Percentiles rank a stretch among this genome's conserved stretches.
These are phyloP conservation scores for Suhomyces kunorum DNA, from an alignment of 1,139 yeast genomes.

Conservation along the genomic window DNA sequence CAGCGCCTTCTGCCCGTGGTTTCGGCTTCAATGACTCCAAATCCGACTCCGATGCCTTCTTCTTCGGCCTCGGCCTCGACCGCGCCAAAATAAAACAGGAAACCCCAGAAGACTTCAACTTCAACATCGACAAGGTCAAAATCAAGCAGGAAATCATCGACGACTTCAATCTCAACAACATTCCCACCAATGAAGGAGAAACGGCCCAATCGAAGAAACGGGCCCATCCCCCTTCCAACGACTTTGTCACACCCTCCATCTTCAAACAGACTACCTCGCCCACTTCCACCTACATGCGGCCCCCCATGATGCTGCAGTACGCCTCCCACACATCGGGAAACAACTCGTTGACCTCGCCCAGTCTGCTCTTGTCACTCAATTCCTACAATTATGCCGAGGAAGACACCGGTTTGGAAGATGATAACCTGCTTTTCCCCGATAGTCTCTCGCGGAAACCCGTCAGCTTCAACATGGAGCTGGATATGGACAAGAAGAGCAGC, in stretches of 20 bases:
- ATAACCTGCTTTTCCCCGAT: constrained; percentile 7
- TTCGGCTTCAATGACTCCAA: background rate
- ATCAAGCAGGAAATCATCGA: constrained; percentile 46
- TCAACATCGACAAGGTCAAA: constrained; percentile 28
- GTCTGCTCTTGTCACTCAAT: constrained; percentile 36
- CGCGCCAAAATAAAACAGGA: constrained; percentile 3
- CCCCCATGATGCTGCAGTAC: constrained; percentile 9
- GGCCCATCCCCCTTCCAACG: constrained; percentile 7
- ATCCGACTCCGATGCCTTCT: background rate
- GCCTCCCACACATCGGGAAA: constrained; percentile 13
- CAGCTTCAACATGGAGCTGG: constrained; percentile 9
- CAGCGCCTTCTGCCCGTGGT: background rate
- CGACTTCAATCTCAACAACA: constrained; percentile 42
- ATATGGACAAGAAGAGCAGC: constrained; percentile 19
- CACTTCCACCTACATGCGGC: constrained; percentile 5
- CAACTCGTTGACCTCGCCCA: constrained; percentile 37
- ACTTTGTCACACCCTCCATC: constrained; percentile 15
- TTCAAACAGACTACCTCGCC: constrained; percentile 5
- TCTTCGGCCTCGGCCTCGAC: too few species aligned
- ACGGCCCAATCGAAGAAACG: constrained; percentile 12
- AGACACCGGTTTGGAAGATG: constrained; percentile 14
- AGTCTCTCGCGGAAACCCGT: constrained; percentile 6
- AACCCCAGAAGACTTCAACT: constrained; percentile 1
- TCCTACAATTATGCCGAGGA: constrained; percentile 28
- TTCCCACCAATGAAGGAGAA: constrained; percentile 25